These are phyloP conservation scores for Lyophyllum semitale DNA, from an alignment of 768 basidiomycete genomes.

Conservation along the genomic window DNA sequence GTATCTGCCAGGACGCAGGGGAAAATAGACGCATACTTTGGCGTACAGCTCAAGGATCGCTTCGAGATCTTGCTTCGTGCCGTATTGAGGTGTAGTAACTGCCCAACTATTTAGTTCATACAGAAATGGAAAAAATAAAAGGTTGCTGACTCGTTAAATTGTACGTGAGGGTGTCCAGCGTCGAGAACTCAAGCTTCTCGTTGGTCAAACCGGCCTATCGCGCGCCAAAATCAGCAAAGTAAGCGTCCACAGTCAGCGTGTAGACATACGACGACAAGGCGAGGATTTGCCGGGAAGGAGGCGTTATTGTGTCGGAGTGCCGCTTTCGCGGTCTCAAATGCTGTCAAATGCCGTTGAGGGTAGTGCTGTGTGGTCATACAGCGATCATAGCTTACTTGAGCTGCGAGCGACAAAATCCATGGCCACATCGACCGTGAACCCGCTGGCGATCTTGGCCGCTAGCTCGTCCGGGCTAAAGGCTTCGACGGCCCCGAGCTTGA, in stretches of 20 bases:
- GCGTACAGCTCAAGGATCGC: constrained; percentile 5
- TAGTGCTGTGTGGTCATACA: background rate
- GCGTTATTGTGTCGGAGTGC: constrained; percentile 3
- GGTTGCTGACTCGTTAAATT: constrained; percentile 4
- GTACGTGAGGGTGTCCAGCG: constrained; percentile 9
- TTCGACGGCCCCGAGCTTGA: constrained; percentile 7
- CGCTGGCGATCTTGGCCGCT: constrained; percentile 2
- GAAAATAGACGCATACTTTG: background rate
- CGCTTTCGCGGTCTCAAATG: constrained; percentile 6
- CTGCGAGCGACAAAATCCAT: constrained; percentile 9
- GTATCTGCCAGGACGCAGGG: background rate
- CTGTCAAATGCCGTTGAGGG: background rate
- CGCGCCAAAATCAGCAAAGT: background rate
- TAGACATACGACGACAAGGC: constrained; percentile 6
- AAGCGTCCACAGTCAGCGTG: background rate
- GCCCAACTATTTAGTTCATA: background rate
- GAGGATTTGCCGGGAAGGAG: constrained; percentile 7
- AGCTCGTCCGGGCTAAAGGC: constrained; percentile 7
- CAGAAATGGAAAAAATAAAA: background rate
- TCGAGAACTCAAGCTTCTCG: constrained; percentile 12
- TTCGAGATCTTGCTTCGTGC: constrained; percentile 9
- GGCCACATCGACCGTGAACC: constrained; percentile 8
- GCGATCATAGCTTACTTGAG: background rate
- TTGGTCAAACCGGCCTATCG: constrained; percentile 5
- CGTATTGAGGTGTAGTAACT: constrained; percentile 10